These are phyloP conservation scores for Cynanchum wilfordii DNA, from an alignment of 257 asterid genomes.

Conservation along the genomic window DNA sequence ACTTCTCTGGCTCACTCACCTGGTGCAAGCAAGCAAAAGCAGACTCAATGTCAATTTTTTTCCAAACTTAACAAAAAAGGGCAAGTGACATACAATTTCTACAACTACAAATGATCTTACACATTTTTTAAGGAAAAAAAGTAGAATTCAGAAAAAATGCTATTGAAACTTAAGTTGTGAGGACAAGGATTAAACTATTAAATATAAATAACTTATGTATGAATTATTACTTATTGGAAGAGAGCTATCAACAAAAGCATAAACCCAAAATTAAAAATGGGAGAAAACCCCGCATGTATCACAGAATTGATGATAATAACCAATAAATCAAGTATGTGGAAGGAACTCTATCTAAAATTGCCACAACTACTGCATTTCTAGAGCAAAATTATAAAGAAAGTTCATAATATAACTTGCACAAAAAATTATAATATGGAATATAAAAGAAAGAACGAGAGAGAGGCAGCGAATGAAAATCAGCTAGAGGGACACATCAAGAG, in stretches of 20 bases:
- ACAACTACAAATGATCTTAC: neutral
- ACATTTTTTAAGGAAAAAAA: neutral
- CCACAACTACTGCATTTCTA: neutral
- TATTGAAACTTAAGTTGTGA: neutral
- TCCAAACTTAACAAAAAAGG: neutral
- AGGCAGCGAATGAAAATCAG: neutral
- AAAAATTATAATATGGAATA: neutral
- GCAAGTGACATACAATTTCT: neutral
- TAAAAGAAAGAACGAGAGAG: neutral
- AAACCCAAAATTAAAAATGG: neutral
- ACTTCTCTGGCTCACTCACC: conserved; percentile 86
- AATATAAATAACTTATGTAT: neutral
- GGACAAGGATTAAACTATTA: neutral
- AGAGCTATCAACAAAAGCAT: neutral
- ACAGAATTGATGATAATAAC: neutral
- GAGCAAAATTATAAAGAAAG: neutral
- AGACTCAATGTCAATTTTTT: neutral
- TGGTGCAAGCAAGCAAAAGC: conserved; percentile 31
- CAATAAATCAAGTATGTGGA: neutral
- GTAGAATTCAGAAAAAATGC: neutral
- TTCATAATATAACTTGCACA: neutral
- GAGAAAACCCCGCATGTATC: neutral
- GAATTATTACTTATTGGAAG: neutral
- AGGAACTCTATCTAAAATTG: neutral
- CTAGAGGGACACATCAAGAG: neutral